Evolutionary conservation across 768 basidiomycete species (phyloP).

Genomic region (Mycena indigotica): DNA sequence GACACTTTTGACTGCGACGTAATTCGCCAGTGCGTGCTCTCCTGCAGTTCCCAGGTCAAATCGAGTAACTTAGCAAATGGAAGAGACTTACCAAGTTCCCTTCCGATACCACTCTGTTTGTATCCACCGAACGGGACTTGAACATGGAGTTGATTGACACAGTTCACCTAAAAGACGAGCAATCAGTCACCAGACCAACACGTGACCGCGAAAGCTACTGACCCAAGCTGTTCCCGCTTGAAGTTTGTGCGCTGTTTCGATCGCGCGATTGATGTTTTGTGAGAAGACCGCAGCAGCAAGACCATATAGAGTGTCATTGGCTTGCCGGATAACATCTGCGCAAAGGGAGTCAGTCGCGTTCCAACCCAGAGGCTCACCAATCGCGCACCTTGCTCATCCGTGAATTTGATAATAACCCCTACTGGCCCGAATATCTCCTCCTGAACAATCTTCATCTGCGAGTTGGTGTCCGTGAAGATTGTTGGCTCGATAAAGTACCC

Average conservation of each 20-base stretch:
- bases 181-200: neutral
- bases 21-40: conserved; percentile 60
- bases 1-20: conserved; percentile 56
- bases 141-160: conserved; percentile 29
- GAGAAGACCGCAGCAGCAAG: conserved; percentile 80
- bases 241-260: conserved; percentile 63
- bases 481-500: conserved; percentile 68
- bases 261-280: conserved; percentile 63
- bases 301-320: conserved; percentile 81
- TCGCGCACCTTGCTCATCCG: conserved; percentile 47
- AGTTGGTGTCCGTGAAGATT: conserved; percentile 58
- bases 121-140: conserved; percentile 36
- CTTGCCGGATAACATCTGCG: conserved; percentile 53
- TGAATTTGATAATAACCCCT: conserved; percentile 65
- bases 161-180: conserved; percentile 24
- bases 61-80: too few species aligned
- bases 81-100: too few species aligned
- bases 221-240: conserved; percentile 70
- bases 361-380: too few species aligned
- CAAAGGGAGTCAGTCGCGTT: too few species aligned
- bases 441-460: conserved; percentile 58
- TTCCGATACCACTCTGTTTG: conserved; percentile 74
- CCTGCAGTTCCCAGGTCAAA: too few species aligned
- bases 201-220: conserved; percentile 7
- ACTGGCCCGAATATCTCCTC: conserved; percentile 76